Conservation (phyloP, 1,284 basidiomycete genomes). For the Entoloma clypeatum region DNA sequence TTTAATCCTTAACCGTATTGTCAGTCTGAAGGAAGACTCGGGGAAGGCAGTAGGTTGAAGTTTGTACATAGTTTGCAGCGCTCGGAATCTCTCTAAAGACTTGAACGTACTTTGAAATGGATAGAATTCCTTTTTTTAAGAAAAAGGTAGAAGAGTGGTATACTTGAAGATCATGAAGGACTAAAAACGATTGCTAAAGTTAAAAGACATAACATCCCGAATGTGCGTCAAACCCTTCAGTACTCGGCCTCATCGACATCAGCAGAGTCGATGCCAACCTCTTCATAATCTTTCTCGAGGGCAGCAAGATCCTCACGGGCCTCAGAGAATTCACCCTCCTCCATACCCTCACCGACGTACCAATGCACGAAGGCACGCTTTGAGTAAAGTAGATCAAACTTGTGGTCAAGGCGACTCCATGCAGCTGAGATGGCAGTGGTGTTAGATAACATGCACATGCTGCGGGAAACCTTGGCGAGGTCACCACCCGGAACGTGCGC, state of each 20-base stretch:
- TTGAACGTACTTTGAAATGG: conserved; percentile 1
- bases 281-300: conserved; percentile 95
- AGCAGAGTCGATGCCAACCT: conserved; percentile 89
- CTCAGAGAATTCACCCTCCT: conserved; percentile 97
- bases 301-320: conserved; percentile 97
- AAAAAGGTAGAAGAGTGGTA: conserved; percentile 23
- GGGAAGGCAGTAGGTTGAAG: conserved; percentile 56
- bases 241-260: conserved; percentile 68
- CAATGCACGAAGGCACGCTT: conserved; percentile 92
- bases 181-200: conserved; percentile 23
- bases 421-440: conserved; percentile 94
- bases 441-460: conserved; percentile 95
- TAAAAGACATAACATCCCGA: conserved; percentile 22
- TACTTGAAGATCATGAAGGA: conserved; percentile 30
- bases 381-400: conserved; percentile 92
- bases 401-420: conserved; percentile 93
- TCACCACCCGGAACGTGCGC: conserved; percentile 92
- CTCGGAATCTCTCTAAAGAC: background rate
- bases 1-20: conserved; percentile 90
- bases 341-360: conserved; percentile 99
- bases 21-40: conserved; percentile 93
- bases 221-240: conserved; percentile 13
- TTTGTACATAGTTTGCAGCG: background rate
- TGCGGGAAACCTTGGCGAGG: conserved; percentile 90
- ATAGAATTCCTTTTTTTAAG: conserved; percentile 17